A percentile compares a stretch with the other conserved stretches of the same genome.
Conservation (phyloP, 176 grass and related monocot species). For the Tuctoria greenei region DNA sequence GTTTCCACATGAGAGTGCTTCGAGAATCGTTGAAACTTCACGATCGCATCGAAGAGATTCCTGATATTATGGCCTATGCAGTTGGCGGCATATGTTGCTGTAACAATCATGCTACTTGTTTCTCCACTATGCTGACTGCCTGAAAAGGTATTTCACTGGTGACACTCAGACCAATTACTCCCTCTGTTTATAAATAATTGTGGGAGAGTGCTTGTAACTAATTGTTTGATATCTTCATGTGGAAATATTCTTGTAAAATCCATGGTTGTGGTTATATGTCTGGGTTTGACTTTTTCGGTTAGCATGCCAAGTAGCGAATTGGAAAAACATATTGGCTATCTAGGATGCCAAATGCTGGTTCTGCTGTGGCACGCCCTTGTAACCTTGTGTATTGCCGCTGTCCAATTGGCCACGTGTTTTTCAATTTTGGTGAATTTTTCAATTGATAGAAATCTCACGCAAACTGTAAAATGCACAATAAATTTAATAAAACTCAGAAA, state of each 20-base stretch:
- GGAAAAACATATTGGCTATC: slow-evolving; percentile 16
- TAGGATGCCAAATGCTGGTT: not conserved
- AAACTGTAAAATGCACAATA: no score
- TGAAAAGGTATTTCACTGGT: not conserved
- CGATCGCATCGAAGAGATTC: not conserved
- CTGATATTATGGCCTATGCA: not conserved
- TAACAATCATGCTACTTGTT: not conserved
- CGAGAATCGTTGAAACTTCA: not conserved
- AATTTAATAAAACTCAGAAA: no score
- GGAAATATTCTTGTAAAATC: slow-evolving; percentile 40
- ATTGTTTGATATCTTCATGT: slow-evolving; percentile 10
- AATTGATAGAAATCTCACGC: no score
- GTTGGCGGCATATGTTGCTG: not conserved
- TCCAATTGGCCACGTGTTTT: no score
- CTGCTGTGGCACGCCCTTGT: no score
- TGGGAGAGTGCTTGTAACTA: not conserved
- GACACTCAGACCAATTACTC: not conserved
- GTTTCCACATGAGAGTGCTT: not conserved
- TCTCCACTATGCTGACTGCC: not conserved
- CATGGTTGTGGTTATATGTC: not conserved
- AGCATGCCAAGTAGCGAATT: slow-evolving; percentile 20
- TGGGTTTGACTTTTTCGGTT: not conserved
- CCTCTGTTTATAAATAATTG: no score
- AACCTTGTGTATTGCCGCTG: no score
- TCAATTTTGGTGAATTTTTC: no score